Base-by-base conservation (phyloP, 1,139 yeast genomes). In the Debaryomycetaceae sp. region DNA sequence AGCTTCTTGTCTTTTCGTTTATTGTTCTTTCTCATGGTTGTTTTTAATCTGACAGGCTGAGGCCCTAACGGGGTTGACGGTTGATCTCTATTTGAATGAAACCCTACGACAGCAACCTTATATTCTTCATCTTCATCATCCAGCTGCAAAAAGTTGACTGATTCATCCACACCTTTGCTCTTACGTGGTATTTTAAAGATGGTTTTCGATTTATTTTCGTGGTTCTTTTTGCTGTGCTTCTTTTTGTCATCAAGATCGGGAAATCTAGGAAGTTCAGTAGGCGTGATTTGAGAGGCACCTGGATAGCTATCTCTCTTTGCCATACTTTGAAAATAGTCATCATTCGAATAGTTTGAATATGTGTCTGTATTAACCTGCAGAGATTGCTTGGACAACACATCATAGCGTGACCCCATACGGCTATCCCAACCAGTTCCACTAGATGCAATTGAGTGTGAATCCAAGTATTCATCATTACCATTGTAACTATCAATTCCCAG, bases 21-120 rank as follows among this genome's bases (percentile, higher is more conserved):
- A 49, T 71, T 74, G 36, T 74, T 73, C 47, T 79, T 79, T 39
- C 95, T 69, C 82, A 87, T 77, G 2, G 95, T 85, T 1, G 86
- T 78, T 48, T 73, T 75, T 46, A 81, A 68, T 37, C 73, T 75
- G 4, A 79, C 73, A 1, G 65, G 59, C 36, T 55, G 60, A 9
- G 44, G 41, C 13, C 56, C 44, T 4, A 43, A 31, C 13, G 57
- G 55, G 9, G 53, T 45, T 9, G 54, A 45, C 6, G 50, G 37
- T 15, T 50, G 38, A 22, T 51, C 41, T 9, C 53, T 42, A 3
- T 38, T 34, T 11, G 31, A 18, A 8, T 22, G 18, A 4, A 26
- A 11, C n/a, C 36, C 38, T 19, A 37, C 41, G n/a, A 18, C 32
- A 19, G 26, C 30, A 11, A 13, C 8, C 13, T 37, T 40, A 28